Evolutionary conservation across 2,329 filamentous ascomycete genomes (phyloP), one percentile per base, ranked within the genome.

Genomic region (Chlorencoelia australis): DNA sequence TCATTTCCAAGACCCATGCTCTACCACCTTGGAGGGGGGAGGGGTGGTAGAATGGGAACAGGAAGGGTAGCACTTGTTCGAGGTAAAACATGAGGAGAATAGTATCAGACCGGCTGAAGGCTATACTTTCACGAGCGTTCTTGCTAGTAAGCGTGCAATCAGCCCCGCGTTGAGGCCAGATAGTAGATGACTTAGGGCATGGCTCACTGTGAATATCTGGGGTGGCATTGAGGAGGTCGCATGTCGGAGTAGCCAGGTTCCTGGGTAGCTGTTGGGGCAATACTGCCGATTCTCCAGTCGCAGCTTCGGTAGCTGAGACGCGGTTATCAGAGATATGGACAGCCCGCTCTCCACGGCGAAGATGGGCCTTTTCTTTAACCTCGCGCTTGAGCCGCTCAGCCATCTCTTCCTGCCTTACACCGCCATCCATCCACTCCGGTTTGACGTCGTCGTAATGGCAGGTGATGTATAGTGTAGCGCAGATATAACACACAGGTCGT

Each of bases 41-140:
- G 1, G 75, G 75, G 2, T 63, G 64, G 54, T 79, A 79, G 51
- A 77, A 75, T 4, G 75, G 75, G 48, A 75, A 79, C 1, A 79
- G 57, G 45, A 76, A 72, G 2, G 75, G 74, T 42, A 79, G 68
- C 14, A 78, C 63, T 43, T 73, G 68, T 52, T 80, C 75, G 30
- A 79, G 61, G 49, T 77, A 79, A 39, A 73, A 64, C 66, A 74
- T 73, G 39, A 71, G 56, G 28, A 68, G 63, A 48, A 51, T 31
- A n/a, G 43, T 43, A 28, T 55, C 47, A 31, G 40, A 35, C 27
- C 28, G 27, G 20, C 24, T 29, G 28, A 45, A 40, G 14, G 27
- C 11, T 47, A 34, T 28, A 21, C 19, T 35, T 17, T 43, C 35
- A 18, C 39, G 39, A 29, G 17, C 20, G n/a, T 35, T 28, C 15